These are phyloP conservation scores for Saccharomycopsis schoenii DNA, from an alignment of 805 yeast genomes.

Conservation along the genomic window DNA sequence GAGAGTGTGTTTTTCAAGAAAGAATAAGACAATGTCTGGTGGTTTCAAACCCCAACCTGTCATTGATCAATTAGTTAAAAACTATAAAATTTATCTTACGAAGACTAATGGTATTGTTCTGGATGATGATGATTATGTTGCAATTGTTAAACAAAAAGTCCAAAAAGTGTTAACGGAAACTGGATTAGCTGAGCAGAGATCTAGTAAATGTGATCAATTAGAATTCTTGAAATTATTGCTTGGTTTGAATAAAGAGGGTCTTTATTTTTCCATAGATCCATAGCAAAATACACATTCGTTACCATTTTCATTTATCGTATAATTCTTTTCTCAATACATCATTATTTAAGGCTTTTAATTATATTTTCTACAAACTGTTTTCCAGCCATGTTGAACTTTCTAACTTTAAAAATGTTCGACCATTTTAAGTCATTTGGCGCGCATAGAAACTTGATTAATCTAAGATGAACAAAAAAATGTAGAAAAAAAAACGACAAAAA, in stretches of 20 bases:
- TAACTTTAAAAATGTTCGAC: not conserved
- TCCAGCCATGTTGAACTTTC: too few species aligned
- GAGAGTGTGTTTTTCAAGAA: slow-evolving; percentile 85
- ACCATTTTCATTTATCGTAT: not conserved
- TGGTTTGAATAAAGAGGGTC: slow-evolving; percentile 95
- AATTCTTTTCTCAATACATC: not conserved
- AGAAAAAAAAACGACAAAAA: not conserved
- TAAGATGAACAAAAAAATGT: not conserved
- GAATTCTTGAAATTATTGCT: slow-evolving; percentile 80
- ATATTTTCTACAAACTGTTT: too few species aligned
- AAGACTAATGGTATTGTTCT: slow-evolving; percentile 29
- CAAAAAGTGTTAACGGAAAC: slow-evolving; percentile 69
- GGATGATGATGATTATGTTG: slow-evolving; percentile 22
- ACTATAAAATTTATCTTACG: slow-evolving; percentile 66
- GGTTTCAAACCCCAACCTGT: slow-evolving; percentile 82
- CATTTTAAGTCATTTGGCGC: not conserved
- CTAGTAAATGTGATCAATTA: slow-evolving; percentile 90
- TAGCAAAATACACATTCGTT: not conserved
- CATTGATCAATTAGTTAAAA: slow-evolving; percentile 71
- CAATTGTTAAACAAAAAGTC: slow-evolving; percentile 56
- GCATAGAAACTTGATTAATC: not conserved
- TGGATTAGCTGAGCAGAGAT: slow-evolving; percentile 73
- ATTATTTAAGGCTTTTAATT: not conserved
- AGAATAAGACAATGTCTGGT: slow-evolving; percentile 86
- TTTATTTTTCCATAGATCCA: slow-evolving; percentile 47